These are phyloP conservation scores for Pseudopyrenochaeta lycopersici DNA, from an alignment of 2,329 filamentous ascomycete species.

Conservation along the genomic window DNA sequence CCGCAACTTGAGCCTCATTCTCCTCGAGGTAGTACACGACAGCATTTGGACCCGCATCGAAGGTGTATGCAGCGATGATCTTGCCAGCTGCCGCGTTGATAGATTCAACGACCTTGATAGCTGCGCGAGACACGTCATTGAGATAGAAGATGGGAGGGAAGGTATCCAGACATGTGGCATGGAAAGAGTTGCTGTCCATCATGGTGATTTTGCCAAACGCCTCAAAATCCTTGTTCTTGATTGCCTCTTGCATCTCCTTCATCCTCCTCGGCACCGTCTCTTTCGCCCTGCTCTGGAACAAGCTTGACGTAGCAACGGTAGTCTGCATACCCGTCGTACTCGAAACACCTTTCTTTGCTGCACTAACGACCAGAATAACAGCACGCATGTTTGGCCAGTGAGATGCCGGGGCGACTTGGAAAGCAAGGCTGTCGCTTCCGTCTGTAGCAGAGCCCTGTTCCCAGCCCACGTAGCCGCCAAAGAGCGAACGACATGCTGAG, in stretches of 20 bases:
- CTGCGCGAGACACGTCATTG: conserved; percentile 90
- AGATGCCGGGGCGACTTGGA: conserved; percentile 84
- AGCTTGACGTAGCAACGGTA: conserved; percentile 88
- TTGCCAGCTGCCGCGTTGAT: conserved; percentile 84
- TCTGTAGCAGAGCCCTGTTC: conserved; percentile 78
- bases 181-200: conserved; percentile 97
- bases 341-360: conserved; percentile 94
- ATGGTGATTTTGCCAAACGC: conserved; percentile 91
- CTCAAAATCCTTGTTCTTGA: conserved; percentile 80
- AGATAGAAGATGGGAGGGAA: conserved; percentile 98
- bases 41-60: conserved; percentile 95
- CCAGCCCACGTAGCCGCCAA: conserved; percentile 97
- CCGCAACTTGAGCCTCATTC: conserved; percentile 76
- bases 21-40: conserved; percentile 94
- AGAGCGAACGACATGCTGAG: conserved; percentile 90
- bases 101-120: conserved; percentile 86
- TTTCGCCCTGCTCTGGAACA: conserved; percentile 80
- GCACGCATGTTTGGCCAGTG: conserved; percentile 98
- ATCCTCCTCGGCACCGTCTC: conserved; percentile 84
- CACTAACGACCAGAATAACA: conserved; percentile 87
- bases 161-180: conserved; percentile 92
- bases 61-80: conserved; percentile 91
- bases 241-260: conserved; percentile 83
- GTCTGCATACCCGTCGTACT: conserved; percentile 97
- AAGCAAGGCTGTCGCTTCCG: conserved; percentile 86